These are phyloP conservation scores for Geotrichum australiense DNA, from an alignment of 1,139 yeast genomes.

Conservation along the genomic window DNA sequence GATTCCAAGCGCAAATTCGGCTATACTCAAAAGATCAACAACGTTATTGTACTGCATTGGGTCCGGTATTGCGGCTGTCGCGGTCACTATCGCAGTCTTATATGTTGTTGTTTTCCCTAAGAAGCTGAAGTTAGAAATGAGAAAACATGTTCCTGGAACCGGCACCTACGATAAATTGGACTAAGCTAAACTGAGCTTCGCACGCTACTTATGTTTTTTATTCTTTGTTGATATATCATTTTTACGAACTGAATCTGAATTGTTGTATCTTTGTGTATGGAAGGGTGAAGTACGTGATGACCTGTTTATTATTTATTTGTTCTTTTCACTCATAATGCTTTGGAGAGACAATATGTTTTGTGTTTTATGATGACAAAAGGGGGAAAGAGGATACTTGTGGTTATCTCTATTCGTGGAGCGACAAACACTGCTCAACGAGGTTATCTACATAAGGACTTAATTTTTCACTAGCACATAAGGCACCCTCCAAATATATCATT, in stretches of 20 bases:
- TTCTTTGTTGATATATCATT: not conserved
- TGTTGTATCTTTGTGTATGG: too few relatives aligned
- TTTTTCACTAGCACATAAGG: too few relatives aligned
- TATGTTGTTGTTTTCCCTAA: conserved; percentile 24
- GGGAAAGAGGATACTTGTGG: too few relatives aligned
- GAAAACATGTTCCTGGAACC: conserved; percentile 16
- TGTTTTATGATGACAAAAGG: too few relatives aligned
- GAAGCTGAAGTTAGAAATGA: conserved; percentile 20
- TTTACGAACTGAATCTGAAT: not conserved
- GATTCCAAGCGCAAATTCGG: conserved; percentile 17
- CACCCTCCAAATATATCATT: too few relatives aligned
- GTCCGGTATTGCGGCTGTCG: conserved; percentile 22
- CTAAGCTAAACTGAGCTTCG: not conserved
- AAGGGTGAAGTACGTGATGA: too few relatives aligned
- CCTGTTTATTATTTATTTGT: too few relatives aligned
- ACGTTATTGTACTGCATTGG: conserved; percentile 16
- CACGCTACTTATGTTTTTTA: not conserved
- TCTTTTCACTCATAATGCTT: too few relatives aligned
- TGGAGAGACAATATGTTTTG: too few relatives aligned
- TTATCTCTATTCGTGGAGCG: too few relatives aligned
- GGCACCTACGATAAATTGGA: conserved; percentile 12
- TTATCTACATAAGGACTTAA: too few relatives aligned
- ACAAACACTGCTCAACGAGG: too few relatives aligned
- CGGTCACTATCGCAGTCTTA: conserved; percentile 21
- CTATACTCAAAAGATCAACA: conserved; percentile 15